These are phyloP conservation scores for Dunaliella sp. DNA, from an alignment of 139 green algal species.

Conservation along the genomic window DNA sequence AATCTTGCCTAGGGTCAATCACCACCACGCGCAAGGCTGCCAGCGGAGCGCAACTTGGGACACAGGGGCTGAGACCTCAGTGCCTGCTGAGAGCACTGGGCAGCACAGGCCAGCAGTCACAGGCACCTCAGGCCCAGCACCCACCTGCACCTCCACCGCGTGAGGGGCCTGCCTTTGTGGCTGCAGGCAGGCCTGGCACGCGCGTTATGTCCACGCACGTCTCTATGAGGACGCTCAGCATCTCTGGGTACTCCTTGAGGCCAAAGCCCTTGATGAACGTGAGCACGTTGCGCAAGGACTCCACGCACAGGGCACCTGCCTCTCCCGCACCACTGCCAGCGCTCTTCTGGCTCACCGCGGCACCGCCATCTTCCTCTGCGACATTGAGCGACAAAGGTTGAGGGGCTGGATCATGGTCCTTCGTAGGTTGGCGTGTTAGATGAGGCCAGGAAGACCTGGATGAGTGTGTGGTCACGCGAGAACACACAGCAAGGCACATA, in stretches of 20 bases:
- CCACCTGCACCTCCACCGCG: background rate
- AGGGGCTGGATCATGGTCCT: background rate
- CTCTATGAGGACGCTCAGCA: slow-evolving; percentile 4
- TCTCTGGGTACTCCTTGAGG: background rate
- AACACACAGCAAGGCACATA: too few species aligned
- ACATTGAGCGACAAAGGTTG: too few species aligned
- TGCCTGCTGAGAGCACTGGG: too few species aligned
- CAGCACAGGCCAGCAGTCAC: too few species aligned
- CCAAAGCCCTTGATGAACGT: background rate
- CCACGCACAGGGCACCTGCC: slow-evolving; percentile 19
- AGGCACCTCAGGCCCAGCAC: too few species aligned
- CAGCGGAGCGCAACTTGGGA: too few species aligned
- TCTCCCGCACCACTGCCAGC: slow-evolving; percentile 4
- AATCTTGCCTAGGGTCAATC: too few species aligned
- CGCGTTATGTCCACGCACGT: slow-evolving; percentile 10
- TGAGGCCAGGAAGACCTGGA: background rate
- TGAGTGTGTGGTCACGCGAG: background rate
- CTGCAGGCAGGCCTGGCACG: background rate
- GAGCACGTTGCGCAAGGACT: slow-evolving; percentile 13
- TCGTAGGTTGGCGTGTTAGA: background rate
- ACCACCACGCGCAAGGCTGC: too few species aligned
- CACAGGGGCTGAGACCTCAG: too few species aligned
- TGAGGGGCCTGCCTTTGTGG: background rate
- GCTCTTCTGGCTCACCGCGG: background rate
- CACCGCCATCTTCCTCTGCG: slow-evolving; percentile 5